Evolutionary conservation across 352 stramenopile species (phyloP).

Genomic region (Phytopythium delawarense): DNA sequence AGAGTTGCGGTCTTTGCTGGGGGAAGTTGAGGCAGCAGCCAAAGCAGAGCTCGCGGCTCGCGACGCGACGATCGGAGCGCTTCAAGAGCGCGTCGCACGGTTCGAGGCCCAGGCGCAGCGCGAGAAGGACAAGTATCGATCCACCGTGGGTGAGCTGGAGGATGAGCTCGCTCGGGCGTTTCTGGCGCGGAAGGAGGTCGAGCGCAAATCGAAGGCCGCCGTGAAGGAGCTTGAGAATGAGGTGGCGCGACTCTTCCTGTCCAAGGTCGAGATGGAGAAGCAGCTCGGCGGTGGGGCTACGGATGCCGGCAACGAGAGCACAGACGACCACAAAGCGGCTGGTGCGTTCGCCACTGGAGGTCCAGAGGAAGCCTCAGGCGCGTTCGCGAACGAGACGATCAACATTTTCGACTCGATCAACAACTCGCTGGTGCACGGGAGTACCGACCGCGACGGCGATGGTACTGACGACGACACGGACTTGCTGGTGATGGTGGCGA

Average conservation of each 20-base stretch:
- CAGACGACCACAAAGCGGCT: neutral
- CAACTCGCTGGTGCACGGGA: constrained; percentile 9
- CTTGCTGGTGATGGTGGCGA: constrained; percentile 55
- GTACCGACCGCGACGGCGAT: neutral
- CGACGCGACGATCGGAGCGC: constrained; percentile 17
- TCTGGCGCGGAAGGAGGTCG: constrained; percentile 41
- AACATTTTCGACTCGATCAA: constrained; percentile 11
- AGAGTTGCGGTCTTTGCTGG: constrained; percentile 25
- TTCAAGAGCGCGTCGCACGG: constrained; percentile 24
- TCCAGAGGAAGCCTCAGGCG: neutral
- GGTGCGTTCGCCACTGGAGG: neutral
- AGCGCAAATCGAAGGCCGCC: constrained; percentile 47
- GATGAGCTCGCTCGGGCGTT: constrained; percentile 49
- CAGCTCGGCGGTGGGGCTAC: constrained; percentile 10
- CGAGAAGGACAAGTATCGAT: constrained; percentile 32
- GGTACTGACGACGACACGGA: constrained; percentile 24
- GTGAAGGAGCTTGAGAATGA: constrained; percentile 56
- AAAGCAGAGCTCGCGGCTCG: constrained; percentile 24
- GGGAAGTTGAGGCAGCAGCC: constrained; percentile 28
- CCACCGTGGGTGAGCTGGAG: constrained; percentile 42
- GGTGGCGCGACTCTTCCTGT: constrained; percentile 44
- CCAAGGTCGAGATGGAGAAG: constrained; percentile 54
- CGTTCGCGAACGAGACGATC: neutral
- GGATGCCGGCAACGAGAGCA: neutral
- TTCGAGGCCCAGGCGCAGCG: constrained; percentile 19